A percentile compares a stretch with the other conserved stretches of the same genome.
phyloP scores from a whole-genome alignment of 192 early-diverging fungal genomes.

The Funneliformis geosporum region DNA sequence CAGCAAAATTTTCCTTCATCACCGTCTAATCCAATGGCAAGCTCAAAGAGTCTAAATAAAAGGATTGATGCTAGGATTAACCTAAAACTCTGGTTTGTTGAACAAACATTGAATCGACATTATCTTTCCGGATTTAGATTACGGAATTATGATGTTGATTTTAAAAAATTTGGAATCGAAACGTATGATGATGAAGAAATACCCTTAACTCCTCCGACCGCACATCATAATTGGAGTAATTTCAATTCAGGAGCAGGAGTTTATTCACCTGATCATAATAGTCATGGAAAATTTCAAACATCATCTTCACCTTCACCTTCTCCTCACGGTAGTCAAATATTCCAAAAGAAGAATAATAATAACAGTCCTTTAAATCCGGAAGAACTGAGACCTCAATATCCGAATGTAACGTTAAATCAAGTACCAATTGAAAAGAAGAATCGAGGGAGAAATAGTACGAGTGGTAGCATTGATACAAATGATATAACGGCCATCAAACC shows the following conservation, averaged over 20 bases:
- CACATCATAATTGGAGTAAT: background rate
- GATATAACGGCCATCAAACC: no score
- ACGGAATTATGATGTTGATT: background rate
- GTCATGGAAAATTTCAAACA: background rate
- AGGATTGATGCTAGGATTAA: background rate
- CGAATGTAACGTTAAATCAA: background rate
- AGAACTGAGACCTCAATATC: background rate
- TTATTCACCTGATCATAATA: background rate
- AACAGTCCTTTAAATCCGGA: background rate
- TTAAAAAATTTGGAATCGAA: background rate
- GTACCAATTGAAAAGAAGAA: background rate
- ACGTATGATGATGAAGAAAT: background rate
- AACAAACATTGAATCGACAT: conserved; percentile 1
- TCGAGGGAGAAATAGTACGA: background rate
- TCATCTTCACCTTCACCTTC: background rate
- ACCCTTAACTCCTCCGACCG: background rate
- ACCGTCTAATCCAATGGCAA: background rate
- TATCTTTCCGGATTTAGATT: conserved; percentile 10
- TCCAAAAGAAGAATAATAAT: background rate
- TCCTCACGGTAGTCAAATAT: no score
- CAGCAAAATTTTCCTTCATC: background rate
- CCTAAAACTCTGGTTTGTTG: background rate
- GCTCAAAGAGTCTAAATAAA: background rate
- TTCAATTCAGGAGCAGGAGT: background rate
- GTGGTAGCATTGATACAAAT: background rate